Conservation (phyloP, 257 asterid genomes). For the Solanum piurae region DNA sequence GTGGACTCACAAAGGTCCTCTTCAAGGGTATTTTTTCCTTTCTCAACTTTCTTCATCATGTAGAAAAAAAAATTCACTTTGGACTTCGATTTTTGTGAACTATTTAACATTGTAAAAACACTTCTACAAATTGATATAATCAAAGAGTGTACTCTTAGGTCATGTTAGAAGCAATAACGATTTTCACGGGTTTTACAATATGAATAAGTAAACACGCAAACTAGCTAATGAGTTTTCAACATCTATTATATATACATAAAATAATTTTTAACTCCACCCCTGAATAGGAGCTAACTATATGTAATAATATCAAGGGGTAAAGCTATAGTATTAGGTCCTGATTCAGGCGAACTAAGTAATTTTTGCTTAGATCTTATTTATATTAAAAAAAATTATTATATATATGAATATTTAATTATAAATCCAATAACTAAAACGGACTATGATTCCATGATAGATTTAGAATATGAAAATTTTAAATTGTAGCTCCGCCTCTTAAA, state of each 20-base stretch:
- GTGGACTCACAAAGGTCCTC: slow-evolving; percentile 85
- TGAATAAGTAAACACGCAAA: neutral
- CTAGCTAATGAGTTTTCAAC: neutral
- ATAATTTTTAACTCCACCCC: neutral
- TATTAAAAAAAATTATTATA: neutral
- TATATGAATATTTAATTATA: neutral
- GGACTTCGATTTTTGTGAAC: neutral
- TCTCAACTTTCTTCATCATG: neutral
- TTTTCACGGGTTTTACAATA: neutral
- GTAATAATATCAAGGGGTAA: neutral
- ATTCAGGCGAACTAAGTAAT: neutral
- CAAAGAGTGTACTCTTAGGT: neutral
- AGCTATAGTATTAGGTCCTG: neutral
- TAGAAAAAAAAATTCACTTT: neutral
- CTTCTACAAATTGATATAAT: neutral
- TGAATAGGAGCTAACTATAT: neutral
- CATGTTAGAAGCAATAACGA: neutral
- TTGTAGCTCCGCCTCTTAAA: neutral
- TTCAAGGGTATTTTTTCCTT: slow-evolving; percentile 54
- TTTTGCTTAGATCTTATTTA: neutral
- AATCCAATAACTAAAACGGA: neutral
- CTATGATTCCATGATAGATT: neutral
- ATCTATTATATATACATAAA: neutral
- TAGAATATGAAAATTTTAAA: neutral
- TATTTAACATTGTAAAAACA: neutral